Conservation (phyloP, 1,284 basidiomycete species). For the Ganoderma resinaceum region DNA sequence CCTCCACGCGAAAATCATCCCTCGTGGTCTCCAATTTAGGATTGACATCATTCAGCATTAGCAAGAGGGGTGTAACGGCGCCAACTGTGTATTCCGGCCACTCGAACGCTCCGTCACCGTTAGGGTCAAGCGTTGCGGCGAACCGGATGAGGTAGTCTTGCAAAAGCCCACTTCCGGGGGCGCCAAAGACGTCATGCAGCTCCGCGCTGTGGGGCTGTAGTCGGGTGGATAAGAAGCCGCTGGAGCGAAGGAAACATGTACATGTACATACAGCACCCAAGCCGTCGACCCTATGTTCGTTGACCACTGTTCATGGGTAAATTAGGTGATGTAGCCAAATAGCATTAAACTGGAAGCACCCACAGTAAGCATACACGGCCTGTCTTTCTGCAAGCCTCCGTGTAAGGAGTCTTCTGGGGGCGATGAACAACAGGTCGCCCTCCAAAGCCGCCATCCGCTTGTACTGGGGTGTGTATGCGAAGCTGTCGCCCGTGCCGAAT, state of each 20-base stretch:
- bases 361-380: background rate
- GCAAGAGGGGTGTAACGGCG: constrained; percentile 45
- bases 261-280: background rate
- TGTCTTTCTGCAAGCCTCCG: constrained; percentile 22
- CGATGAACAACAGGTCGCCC: constrained; percentile 58
- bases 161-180: constrained; percentile 27
- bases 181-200: constrained; percentile 19
- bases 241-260: background rate
- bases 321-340: background rate
- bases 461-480: constrained; percentile 52
- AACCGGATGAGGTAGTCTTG: constrained; percentile 30
- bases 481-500: constrained; percentile 51
- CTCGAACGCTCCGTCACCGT: constrained; percentile 42
- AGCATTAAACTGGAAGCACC: background rate
- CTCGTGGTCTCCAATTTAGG: constrained; percentile 42
- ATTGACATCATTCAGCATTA: constrained; percentile 54
- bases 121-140: constrained; percentile 35
- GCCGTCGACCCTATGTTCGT: constrained; percentile 49
- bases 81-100: constrained; percentile 57
- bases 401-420: constrained; percentile 43
- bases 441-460: constrained; percentile 58
- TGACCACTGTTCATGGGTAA: constrained; percentile 43
- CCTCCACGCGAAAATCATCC: constrained; percentile 50
- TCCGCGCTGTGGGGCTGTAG: constrained; percentile 19
- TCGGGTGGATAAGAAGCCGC: background rate